These are phyloP conservation scores for Euphorbia pulcherrima DNA, from an alignment of 345 rosid species.

Conservation along the genomic window DNA sequence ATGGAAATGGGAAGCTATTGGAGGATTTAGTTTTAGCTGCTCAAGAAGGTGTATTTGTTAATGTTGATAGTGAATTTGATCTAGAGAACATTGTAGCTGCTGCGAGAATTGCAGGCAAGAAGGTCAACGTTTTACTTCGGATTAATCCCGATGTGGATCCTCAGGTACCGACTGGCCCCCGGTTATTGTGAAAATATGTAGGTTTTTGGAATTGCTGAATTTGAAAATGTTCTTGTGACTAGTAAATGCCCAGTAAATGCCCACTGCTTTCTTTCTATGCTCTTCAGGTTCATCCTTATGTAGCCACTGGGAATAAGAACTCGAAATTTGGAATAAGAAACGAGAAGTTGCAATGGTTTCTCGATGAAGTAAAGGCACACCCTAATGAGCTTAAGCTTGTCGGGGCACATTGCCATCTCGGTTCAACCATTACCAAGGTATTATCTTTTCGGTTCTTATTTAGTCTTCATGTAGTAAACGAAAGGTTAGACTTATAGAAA, in stretches of 20 bases:
- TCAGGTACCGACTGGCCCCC: constrained; percentile 49
- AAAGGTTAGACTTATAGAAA: neutral
- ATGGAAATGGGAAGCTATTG: constrained; percentile 87
- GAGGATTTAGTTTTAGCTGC: constrained; percentile 95
- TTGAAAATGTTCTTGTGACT: neutral
- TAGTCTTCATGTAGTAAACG: neutral
- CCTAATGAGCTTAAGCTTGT: constrained; percentile 85
- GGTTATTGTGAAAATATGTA: too few relatives aligned
- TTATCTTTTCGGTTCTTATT: neutral
- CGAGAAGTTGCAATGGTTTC: constrained; percentile 98
- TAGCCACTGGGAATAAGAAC: constrained; percentile 95
- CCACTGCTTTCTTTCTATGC: constrained; percentile 7
- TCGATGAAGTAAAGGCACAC: constrained; percentile 87
- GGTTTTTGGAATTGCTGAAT: neutral
- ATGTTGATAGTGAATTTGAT: constrained; percentile 95
- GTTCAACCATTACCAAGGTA: constrained; percentile 97
- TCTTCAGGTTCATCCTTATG: constrained; percentile 88
- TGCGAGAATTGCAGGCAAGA: constrained; percentile 76
- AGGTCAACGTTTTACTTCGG: constrained; percentile 87
- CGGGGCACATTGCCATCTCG: constrained; percentile 97
- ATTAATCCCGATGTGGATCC: constrained; percentile 99
- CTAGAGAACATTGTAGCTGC: constrained; percentile 82
- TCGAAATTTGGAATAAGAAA: constrained; percentile 98
- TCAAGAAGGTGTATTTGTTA: constrained; percentile 86
- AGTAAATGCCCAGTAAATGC: neutral